Conservation (phyloP, 2,329 filamentous ascomycete genomes). For the Aspergillus tanneri region DNA sequence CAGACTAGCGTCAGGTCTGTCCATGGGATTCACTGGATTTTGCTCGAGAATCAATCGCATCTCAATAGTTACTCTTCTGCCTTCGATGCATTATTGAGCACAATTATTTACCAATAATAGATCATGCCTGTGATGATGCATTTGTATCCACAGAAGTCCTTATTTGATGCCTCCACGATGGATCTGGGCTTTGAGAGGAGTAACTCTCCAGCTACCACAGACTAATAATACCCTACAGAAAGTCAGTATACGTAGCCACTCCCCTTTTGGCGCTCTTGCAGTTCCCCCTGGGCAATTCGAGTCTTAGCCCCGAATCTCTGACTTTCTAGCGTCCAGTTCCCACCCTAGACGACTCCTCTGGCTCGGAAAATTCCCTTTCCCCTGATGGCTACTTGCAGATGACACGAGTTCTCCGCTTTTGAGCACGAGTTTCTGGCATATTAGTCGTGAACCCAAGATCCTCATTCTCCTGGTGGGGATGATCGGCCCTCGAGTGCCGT, state of each 20-base stretch:
- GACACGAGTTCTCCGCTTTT: slow-evolving; percentile 13
- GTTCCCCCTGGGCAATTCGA: background rate
- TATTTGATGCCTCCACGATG: slow-evolving; percentile 24
- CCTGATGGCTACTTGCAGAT: slow-evolving; percentile 3
- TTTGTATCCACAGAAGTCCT: too few species aligned
- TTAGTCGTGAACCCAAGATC: slow-evolving; percentile 21
- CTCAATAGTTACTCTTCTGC: background rate
- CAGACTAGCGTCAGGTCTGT: background rate
- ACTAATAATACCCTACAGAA: slow-evolving; percentile 14
- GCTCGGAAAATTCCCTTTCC: background rate
- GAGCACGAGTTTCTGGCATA: slow-evolving; percentile 21
- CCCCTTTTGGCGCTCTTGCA: slow-evolving; percentile 13
- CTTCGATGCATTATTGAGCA: too few species aligned
- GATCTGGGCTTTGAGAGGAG: slow-evolving; percentile 18
- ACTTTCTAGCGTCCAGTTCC: background rate
- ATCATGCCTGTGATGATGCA: too few species aligned
- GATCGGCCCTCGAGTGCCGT: slow-evolving; percentile 27
- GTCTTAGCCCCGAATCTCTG: background rate
- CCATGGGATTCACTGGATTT: slow-evolving; percentile 1
- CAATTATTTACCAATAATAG: too few species aligned
- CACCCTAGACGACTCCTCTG: background rate
- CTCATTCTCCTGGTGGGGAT: slow-evolving; percentile 25
- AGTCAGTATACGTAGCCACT: too few species aligned
- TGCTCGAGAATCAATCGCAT: too few species aligned
- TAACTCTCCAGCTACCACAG: slow-evolving; percentile 21